Evolutionary conservation across 169 alveolate genomes (phyloP).

Genomic region (Plasmodium cynomolgi): DNA sequence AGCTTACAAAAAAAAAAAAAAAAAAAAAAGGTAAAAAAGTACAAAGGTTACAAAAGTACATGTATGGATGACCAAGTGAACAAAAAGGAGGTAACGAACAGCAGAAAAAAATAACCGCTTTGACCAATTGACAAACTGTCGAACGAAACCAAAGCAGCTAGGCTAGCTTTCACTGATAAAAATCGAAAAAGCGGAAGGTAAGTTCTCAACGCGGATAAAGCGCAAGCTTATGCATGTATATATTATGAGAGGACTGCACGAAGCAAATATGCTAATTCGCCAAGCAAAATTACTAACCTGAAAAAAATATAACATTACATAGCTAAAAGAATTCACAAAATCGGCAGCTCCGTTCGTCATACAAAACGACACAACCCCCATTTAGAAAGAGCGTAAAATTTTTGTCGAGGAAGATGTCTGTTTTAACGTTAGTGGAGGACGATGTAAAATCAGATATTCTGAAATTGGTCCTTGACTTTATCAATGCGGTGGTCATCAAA

Average conservation of each 20-base stretch:
- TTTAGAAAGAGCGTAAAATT: neutral
- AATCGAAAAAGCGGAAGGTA: neutral
- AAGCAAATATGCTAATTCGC: neutral
- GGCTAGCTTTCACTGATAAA: neutral
- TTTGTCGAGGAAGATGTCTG: conserved; percentile 34
- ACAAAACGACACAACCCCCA: neutral
- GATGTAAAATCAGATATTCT: conserved; percentile 57
- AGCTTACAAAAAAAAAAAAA: neutral
- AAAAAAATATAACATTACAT: neutral
- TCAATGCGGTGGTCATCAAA: conserved; percentile 12
- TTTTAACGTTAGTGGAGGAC: conserved; percentile 45
- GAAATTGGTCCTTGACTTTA: conserved; percentile 54
- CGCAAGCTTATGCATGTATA: neutral
- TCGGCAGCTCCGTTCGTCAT: neutral
- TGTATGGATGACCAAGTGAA: neutral
- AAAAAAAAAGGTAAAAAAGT: neutral
- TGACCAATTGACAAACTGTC: neutral
- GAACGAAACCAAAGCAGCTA: neutral
- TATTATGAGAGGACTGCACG: neutral
- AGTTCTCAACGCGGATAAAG: neutral
- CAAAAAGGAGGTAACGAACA: neutral
- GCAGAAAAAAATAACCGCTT: neutral
- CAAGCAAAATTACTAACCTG: neutral
- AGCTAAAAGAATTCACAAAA: neutral
- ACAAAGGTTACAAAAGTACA: neutral